Evolutionary conservation across 2,329 filamentous ascomycete species (phyloP), one percentile per base, ranked within the genome.

Genomic region (Dothideomycetidae sp.): DNA sequence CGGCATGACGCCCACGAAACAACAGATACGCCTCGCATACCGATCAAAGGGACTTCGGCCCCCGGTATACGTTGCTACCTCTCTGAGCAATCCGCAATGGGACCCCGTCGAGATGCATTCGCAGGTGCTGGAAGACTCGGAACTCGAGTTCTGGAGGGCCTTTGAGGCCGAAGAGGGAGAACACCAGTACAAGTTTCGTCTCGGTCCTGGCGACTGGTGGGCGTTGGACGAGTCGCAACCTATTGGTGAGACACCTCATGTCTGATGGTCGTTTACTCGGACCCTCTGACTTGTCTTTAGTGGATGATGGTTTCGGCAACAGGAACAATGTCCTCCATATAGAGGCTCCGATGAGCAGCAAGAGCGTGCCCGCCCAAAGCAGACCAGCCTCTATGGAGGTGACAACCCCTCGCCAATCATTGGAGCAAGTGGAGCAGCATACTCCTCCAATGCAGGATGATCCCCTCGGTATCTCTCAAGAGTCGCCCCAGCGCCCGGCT

Each of bases 161-260:
- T 62, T 82, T 31, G 53, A 65, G 23, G 61, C 71, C 12, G 61
- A 69, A 14, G 70, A 69, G 14, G 66, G 70, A 32, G 67, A 72
- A 40, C 72, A 82, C 46, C 74, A 81, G 49, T 86, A 84, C 66
- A 85, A 83, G 56, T 79, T 85, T 47, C 70, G 77, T 18, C 61
- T 80, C 23, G 78, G 78, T 7, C 54, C 65, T 13, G 72, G 71
- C 33, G 70, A 81, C 45, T 81, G 75, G 72, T 82, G 78, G 78
- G 63, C 75, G 15, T 55, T 81, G 31, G 72, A 84, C 47, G 73
- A 81, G 41, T 62, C 61, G 31, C 63, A 67, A 37, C 68, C 72
- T 10, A 73, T 65, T 38, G 66, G 77, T 80, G 62, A 46, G 65
- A 31, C 26, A 44, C n/a, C 13, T 14, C 33, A 13, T n/a, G 7